Conservation (phyloP, 257 asterid genomes). For the Solanum chaucha region DNA sequence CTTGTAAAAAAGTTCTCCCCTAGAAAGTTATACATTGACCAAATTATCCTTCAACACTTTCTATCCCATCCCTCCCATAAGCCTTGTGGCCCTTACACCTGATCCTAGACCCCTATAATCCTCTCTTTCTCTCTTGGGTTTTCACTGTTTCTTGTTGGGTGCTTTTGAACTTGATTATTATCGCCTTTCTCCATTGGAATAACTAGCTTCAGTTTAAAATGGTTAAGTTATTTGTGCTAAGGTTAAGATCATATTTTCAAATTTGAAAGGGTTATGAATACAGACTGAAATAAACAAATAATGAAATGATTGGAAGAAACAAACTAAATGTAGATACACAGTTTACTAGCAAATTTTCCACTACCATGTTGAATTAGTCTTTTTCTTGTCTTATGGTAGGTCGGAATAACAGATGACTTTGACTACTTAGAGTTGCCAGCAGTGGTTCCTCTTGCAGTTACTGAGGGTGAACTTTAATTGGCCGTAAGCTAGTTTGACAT, state of each 20-base stretch:
- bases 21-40: neutral
- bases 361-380: neutral
- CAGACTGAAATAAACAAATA: neutral
- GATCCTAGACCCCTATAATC: neutral
- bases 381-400: constrained; percentile 33
- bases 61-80: neutral
- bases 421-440: constrained; percentile 80
- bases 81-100: neutral
- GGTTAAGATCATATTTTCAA: neutral
- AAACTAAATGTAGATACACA: neutral
- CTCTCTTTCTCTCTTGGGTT: neutral
- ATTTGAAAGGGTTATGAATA: neutral
- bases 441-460: constrained; percentile 12
- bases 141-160: neutral
- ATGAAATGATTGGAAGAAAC: neutral
- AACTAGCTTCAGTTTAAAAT: neutral
- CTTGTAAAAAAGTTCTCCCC: neutral
- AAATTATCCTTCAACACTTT: neutral
- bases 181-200: neutral
- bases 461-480: neutral
- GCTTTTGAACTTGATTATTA: neutral
- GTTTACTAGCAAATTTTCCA: neutral
- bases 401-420: constrained; percentile 78
- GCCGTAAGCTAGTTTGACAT: neutral
- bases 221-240: neutral